Evolutionary conservation across 2,329 filamentous ascomycete genomes (phyloP), one percentile per base, ranked within the genome.

Genomic region (Ascochyta rabiei): DNA sequence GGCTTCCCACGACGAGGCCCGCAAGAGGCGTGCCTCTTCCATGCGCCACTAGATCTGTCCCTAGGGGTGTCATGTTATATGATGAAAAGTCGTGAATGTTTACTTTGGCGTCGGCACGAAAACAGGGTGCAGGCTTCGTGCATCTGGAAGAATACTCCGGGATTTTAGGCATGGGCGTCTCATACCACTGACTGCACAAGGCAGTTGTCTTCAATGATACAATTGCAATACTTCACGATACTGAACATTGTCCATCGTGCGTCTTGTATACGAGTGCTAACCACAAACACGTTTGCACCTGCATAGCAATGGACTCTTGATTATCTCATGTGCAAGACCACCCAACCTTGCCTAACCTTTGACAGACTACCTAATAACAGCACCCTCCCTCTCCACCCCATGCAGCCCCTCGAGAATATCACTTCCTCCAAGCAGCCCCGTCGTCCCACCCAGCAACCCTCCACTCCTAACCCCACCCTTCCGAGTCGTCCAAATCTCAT

Each of bases 21-120:
- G 92, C 85, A 98, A 98, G 92, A 89, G 95, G 80, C 88, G 95
- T 79, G 93, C 93, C 74, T 96, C 90, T 80, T 97, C 93, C 76
- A 72, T 75, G 71, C 73, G 64, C 69, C 72, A 75, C 63, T 75
- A 75, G 70, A 56, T 52, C 16, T 34, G 5, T 44, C 19, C 40
- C 51, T 45, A 45, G 39, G 18, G 59, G 62, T 61, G 56, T 63
- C 63, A 70, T 62, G 66, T 68, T 50, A 48, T 64, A 61, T 64
- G 70, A 68, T 67, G 66, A 64, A 61, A 55, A 66, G 65, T 69
- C 66, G 63, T 67, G 68, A 65, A 73, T 69, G 68, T 66, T 69
- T 64, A 66, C 61, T 68, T 68, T 69, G 71, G 72, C 71, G 69
- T 74, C 72, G 66, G 65, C 65, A 72, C 62, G 62, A 71, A 71